Conservation (phyloP, 495 filamentous ascomycete species). For the Hyaloscypha finlandica region DNA sequence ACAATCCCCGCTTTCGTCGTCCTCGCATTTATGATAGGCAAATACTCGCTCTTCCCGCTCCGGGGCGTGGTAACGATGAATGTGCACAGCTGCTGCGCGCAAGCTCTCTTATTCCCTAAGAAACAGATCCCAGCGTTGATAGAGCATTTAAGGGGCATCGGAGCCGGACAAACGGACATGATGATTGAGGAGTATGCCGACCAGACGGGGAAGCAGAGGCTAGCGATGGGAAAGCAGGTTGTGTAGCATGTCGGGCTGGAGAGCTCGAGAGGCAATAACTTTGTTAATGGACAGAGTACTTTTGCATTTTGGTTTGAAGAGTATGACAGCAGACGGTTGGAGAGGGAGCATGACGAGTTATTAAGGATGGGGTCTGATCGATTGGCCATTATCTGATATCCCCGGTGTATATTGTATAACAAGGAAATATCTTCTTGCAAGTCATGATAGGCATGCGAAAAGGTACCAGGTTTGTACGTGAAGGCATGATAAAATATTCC, state of each 20-base stretch:
- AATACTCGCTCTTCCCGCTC: slow-evolving; percentile 44
- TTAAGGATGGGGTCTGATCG: too few species aligned
- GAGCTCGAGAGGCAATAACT: slow-evolving; percentile 34
- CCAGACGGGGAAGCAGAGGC: slow-evolving; percentile 30
- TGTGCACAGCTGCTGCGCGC: slow-evolving; percentile 46
- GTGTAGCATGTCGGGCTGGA: slow-evolving; percentile 41
- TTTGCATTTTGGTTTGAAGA: slow-evolving; percentile 33
- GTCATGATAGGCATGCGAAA: too few species aligned
- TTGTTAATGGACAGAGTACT: slow-evolving; percentile 27
- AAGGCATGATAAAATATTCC: too few species aligned
- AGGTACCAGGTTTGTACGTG: too few species aligned
- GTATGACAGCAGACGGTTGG: slow-evolving; percentile 24
- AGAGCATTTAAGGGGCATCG: slow-evolving; percentile 31
- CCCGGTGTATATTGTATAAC: too few species aligned
- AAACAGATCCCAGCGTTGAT: slow-evolving; percentile 37
- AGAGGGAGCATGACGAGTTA: slow-evolving; percentile 26
- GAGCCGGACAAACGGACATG: slow-evolving; percentile 38
- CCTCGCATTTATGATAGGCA: slow-evolving; percentile 48
- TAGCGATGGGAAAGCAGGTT: slow-evolving; percentile 38
- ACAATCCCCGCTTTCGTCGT: slow-evolving; percentile 42
- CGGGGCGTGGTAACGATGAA: slow-evolving; percentile 43
- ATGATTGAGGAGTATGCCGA: slow-evolving; percentile 43
- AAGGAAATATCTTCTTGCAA: too few species aligned
- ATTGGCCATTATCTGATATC: too few species aligned
- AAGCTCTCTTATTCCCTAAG: slow-evolving; percentile 47